Evolutionary conservation across 2,329 filamentous ascomycete species (phyloP).

Genomic region (Diaporthe vexans): DNA sequence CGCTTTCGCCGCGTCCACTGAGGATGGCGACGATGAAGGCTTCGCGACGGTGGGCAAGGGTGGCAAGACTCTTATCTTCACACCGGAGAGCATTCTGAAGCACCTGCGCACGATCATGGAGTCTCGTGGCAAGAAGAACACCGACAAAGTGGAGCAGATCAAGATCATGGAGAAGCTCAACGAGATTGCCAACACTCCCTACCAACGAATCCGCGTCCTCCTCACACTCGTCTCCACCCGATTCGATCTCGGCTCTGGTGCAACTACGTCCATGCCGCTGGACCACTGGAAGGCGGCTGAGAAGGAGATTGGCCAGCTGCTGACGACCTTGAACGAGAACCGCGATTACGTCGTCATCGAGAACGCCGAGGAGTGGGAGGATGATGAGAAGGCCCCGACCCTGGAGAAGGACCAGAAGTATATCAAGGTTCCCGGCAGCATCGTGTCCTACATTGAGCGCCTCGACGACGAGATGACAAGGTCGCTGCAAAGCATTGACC

Average conservation of each 20-base stretch:
- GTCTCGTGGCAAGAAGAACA: constrained; percentile 98
- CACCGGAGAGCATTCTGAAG: constrained; percentile 98
- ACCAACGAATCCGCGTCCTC: constrained; percentile 93
- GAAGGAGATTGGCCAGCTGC: constrained; percentile 83
- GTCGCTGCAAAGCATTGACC: constrained; percentile 97
- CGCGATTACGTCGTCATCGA: constrained; percentile 89
- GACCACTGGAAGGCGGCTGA: constrained; percentile 98
- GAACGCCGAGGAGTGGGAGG: constrained; percentile 97
- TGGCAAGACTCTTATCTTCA: constrained; percentile 91
- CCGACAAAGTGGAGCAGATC: constrained; percentile 94
- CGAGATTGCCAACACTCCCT: constrained; percentile 90
- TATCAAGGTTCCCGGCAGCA: constrained; percentile 92
- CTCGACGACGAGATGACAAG: constrained; percentile 97
- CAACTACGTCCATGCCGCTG: constrained; percentile 86
- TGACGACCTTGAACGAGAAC: constrained; percentile 84
- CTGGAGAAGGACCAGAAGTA: constrained; percentile 81
- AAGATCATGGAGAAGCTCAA: constrained; percentile 96
- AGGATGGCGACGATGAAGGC: constrained; percentile 81
- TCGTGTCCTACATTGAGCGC: constrained; percentile 94
- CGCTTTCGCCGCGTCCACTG: constrained; percentile 59
- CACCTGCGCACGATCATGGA: constrained; percentile 94
- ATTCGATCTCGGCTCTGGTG: constrained; percentile 89
- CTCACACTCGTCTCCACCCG: constrained; percentile 92
- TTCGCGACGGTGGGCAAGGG: constrained; percentile 92
- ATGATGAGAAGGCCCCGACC: constrained; percentile 92